Base-by-base conservation (phyloP, 768 basidiomycete genomes). In the Trametes sanguinea region DNA sequence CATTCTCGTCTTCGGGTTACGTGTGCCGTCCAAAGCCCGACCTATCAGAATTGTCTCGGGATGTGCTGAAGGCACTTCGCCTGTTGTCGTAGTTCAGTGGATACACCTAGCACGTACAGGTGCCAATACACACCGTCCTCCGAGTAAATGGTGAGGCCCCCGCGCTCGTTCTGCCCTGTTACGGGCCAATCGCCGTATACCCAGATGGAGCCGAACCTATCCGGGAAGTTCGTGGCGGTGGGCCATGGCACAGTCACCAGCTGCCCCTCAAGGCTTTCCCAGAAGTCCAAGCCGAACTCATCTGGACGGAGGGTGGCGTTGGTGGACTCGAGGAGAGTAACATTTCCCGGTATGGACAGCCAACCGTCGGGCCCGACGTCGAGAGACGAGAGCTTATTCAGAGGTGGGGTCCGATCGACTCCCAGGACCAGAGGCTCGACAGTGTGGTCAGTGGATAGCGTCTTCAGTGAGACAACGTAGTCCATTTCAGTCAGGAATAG, bases 251-350 rank as follows among this genome's bases (percentile, higher is more conserved):
- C 75, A 0, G 78, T 79, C 27, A 88, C 85, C 3, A 87, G 73
- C 65, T 83, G 80, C 2, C 85, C 84, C 61, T 85, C 82, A 9
- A 88, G 76, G 66, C 82, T 84, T 67, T 83, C 79, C 85, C 85
- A 88, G 67, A 88, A 87, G 67, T 87, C 85, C 37, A 86, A 68
- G 6, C 85, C 86, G 60, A 76, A 86, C 46, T 75, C 71, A 30
- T 80, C 76, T 2, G 85, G 85, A 54, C 79, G 77, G 42, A 86
- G 69, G 5, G 77, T 77, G 6, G 78, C 73, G 63, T 87, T 82
- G 4, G 77, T 74, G 1, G 65, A 65, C 54, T 82, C 78, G 32
- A 85, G 68, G 16, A 71, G 77, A 50, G 76, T 81, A 14, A 74
- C 71, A 64, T 86, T 86, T 68, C 81, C 84, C 10, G 86, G 86